These are phyloP conservation scores for Penicillium corylophilum DNA, from an alignment of 2,329 filamentous ascomycete genomes.

Conservation along the genomic window DNA sequence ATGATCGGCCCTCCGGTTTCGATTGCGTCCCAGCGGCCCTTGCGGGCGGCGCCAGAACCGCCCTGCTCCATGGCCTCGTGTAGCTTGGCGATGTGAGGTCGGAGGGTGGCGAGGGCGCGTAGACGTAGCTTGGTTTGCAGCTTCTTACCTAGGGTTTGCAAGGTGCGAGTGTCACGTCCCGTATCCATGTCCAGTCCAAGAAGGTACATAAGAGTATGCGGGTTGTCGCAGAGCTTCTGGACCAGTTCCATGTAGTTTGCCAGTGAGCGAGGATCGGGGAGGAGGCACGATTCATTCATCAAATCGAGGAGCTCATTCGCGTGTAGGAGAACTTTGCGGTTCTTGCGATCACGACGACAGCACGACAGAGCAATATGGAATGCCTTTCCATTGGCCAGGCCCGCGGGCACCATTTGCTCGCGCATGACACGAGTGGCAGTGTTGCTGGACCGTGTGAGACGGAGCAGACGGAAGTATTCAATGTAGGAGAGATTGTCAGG, in stretches of 20 bases:
- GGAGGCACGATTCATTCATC: slow-evolving; percentile 50
- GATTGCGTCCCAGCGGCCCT: slow-evolving; percentile 2
- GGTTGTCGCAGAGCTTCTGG: slow-evolving; percentile 24
- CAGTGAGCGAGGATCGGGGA: slow-evolving; percentile 33
- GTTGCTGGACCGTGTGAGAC: slow-evolving; percentile 63
- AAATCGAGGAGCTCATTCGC: slow-evolving; percentile 64
- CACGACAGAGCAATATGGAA: slow-evolving; percentile 72
- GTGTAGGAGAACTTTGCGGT: slow-evolving; percentile 65
- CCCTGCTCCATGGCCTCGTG: slow-evolving; percentile 28
- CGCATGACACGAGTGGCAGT: slow-evolving; percentile 61
- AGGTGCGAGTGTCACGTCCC: slow-evolving; percentile 9
- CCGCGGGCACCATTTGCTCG: slow-evolving; percentile 49
- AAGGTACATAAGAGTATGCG: slow-evolving; percentile 30
- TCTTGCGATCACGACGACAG: slow-evolving; percentile 75
- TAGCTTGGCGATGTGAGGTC: slow-evolving; percentile 29
- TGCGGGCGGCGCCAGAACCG: slow-evolving; percentile 1
- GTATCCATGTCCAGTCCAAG: slow-evolving; percentile 25
- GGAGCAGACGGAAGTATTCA: slow-evolving; percentile 66
- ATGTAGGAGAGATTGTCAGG: slow-evolving; percentile 73
- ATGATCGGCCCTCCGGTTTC: slow-evolving; percentile 24
- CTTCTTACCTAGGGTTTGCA: slow-evolving; percentile 26
- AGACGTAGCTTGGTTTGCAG: slow-evolving; percentile 27
- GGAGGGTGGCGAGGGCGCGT: slow-evolving; percentile 24
- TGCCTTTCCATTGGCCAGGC: slow-evolving; percentile 50
- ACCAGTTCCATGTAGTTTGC: slow-evolving; percentile 32